Conservation (phyloP, 1,284 basidiomycete genomes). For the Bjerkandera adusta region DNA sequence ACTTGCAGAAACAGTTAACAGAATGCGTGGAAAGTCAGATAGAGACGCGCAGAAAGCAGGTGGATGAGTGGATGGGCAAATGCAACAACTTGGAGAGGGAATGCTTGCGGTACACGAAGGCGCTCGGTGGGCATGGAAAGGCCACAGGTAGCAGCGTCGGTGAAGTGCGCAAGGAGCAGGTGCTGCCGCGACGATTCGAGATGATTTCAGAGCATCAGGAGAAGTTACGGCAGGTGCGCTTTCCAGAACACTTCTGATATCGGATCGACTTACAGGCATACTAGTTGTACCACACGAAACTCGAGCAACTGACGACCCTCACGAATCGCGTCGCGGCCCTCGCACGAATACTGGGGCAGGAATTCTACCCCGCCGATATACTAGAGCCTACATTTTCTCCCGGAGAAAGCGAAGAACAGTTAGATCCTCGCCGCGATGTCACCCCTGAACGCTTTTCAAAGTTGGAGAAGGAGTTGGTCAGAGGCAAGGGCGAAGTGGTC, state of each 20-base stretch:
- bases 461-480: slow-evolving; percentile 77
- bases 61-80: slow-evolving; percentile 64
- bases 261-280: neutral
- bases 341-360: slow-evolving; percentile 56
- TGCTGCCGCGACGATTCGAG: slow-evolving; percentile 67
- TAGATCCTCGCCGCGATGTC: slow-evolving; percentile 57
- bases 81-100: slow-evolving; percentile 62
- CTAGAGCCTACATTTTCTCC: slow-evolving; percentile 42
- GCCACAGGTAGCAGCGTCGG: slow-evolving; percentile 54
- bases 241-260: neutral
- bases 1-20: slow-evolving; percentile 65
- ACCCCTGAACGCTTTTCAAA: slow-evolving; percentile 73
- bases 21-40: slow-evolving; percentile 71
- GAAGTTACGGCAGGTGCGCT: slow-evolving; percentile 68
- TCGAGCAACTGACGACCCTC: slow-evolving; percentile 69
- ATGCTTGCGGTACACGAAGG: slow-evolving; percentile 60
- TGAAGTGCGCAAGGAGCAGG: slow-evolving; percentile 58
- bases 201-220: slow-evolving; percentile 65
- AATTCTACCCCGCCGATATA: slow-evolving; percentile 60
- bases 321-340: slow-evolving; percentile 59
- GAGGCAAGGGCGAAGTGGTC: slow-evolving; percentile 79
- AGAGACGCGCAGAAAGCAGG: slow-evolving; percentile 61
- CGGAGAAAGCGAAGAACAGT: slow-evolving; percentile 40
- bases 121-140: slow-evolving; percentile 70
- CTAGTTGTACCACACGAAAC: slow-evolving; percentile 75